Base-by-base conservation (phyloP, 306 rosid species). In the Quercus dentata region DNA sequence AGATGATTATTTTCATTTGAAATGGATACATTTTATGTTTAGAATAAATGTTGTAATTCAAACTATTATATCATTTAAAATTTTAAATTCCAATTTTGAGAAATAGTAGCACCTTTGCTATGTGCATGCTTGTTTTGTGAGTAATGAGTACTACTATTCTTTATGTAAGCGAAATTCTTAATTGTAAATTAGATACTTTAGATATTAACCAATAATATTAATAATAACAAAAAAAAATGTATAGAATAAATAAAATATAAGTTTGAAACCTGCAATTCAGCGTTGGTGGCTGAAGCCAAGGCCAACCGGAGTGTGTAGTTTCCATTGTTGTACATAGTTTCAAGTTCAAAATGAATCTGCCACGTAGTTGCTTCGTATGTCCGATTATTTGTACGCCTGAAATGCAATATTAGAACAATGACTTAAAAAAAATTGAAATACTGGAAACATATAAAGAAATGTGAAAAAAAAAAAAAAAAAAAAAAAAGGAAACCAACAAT, bases 241-340 rank as follows among this genome's bases (percentile, higher is more conserved):
- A 20, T 8, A 23, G 14, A 59, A 23, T 8, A 74, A 27, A 38
- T 35, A 9, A 33, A 72, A 21, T 8, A 13, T 12, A 38, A 28
- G 23, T 21, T 62, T 28, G 1, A 55, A 65, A 94, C 95, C 96
- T 90, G 88, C 21, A 92, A 41, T 17, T 86, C 79, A 23, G 89
- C 75, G 3, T 31, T 27, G 27, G 81, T n/a, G 13, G 96, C 86
- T 4, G 88, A 80, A 31, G 97, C 97, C 46, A 95, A 33, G 35
- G 97, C 97, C 31, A 95, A 1, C 74, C 88, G 98, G 56, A 95
- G 86, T 20, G 96, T 92, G 83, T 95, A 92, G 35, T 74, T 83
- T 78, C 86, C 89, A 0, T 9, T 11, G 17, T 52, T 6, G 31
- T 9, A 13, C 35, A 25, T 68, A 18, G 30, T 76, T 13, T 86